Conservation (phyloP, 2,329 filamentous ascomycete genomes). For the Pestalotiopsis sp. region DNA sequence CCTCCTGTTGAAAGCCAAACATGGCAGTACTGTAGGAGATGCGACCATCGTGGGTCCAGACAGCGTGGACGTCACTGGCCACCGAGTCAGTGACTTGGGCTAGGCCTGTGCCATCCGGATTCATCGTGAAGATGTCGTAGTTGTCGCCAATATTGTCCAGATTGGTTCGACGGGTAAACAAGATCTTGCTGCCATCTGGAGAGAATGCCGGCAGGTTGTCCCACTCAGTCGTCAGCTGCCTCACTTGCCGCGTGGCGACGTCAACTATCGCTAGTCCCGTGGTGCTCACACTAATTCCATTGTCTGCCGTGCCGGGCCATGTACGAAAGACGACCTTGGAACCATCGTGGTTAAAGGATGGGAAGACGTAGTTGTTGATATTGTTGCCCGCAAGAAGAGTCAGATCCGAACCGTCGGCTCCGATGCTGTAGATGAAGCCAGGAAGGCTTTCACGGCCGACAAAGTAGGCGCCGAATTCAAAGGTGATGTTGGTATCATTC, state of each 20-base stretch:
- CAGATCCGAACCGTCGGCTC: neutral
- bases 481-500: neutral
- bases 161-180: neutral
- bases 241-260: neutral
- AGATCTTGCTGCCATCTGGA: neutral
- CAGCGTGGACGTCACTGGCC: neutral
- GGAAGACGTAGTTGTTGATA: neutral
- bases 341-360: neutral
- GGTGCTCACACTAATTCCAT: neutral
- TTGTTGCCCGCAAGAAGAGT: neutral
- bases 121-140: neutral
- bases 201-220: neutral
- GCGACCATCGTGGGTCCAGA: neutral
- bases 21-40: neutral
- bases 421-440: neutral
- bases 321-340: neutral
- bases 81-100: neutral
- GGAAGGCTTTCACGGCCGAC: neutral
- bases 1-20: conserved; percentile 1
- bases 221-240: neutral
- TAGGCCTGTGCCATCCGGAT: neutral
- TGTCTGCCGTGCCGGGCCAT: neutral
- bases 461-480: neutral
- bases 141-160: neutral
- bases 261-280: neutral